phyloP scores from a whole-genome alignment of 164 flowering plant species.

The Nymphaea colorata region DNA sequence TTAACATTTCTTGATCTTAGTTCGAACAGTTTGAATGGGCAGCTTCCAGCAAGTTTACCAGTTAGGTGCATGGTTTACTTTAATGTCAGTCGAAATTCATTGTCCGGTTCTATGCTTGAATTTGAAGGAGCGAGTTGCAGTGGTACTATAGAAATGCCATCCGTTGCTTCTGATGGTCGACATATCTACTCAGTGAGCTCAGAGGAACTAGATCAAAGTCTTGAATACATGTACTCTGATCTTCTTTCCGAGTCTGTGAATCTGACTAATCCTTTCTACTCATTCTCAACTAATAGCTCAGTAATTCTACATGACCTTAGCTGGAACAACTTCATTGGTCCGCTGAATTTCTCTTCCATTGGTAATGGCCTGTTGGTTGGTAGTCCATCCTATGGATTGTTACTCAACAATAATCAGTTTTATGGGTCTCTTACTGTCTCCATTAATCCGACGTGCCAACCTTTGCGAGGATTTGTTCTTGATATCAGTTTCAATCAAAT shows the following conservation, averaged over 20 bases:
- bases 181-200: background rate
- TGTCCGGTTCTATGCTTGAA: conserved; percentile 36
- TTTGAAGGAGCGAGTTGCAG: conserved; percentile 26
- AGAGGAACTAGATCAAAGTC: conserved; percentile 12
- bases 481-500: conserved; percentile 45
- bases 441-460: conserved; percentile 28
- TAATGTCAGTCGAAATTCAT: conserved; percentile 42
- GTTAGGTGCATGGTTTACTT: conserved; percentile 56
- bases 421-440: conserved; percentile 31
- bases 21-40: conserved; percentile 40
- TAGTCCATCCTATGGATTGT: conserved; percentile 24
- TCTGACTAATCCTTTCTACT: conserved; percentile 8
- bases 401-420: conserved; percentile 42
- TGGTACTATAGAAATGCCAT: background rate
- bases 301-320: conserved; percentile 49
- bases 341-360: conserved; percentile 30
- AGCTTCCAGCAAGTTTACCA: conserved; percentile 27
- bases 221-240: conserved; percentile 6
- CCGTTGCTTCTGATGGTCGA: background rate
- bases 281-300: conserved; percentile 4
- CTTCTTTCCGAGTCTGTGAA: conserved; percentile 13
- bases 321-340: conserved; percentile 38
- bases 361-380: conserved; percentile 19
- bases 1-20: conserved; percentile 52
- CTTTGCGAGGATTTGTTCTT: conserved; percentile 25